Conservation (phyloP, 2,329 filamentous ascomycete species). For the Alternaria novae-zelandiae region DNA sequence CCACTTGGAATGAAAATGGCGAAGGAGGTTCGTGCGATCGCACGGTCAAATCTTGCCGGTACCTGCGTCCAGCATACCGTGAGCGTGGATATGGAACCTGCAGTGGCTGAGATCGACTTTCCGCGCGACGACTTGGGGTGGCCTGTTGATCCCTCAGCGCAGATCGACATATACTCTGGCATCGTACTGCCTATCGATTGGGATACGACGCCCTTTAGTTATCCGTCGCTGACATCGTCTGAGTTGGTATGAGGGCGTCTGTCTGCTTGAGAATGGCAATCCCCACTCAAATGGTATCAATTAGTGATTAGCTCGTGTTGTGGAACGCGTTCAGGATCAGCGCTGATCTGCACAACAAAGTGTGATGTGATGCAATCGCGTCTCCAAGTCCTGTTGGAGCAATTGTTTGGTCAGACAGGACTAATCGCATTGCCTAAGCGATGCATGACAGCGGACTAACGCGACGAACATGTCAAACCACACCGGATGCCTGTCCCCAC, state of each 20-base stretch:
- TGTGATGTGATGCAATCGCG: neutral
- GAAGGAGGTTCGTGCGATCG: constrained; percentile 74
- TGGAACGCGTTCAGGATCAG: neutral
- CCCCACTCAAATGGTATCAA: neutral
- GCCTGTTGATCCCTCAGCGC: constrained; percentile 35
- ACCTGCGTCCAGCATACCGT: constrained; percentile 14
- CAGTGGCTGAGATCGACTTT: constrained; percentile 30
- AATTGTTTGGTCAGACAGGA: constrained; percentile 4
- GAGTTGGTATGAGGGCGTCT: constrained; percentile 4
- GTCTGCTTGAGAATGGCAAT: neutral
- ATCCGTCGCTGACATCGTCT: constrained; percentile 19
- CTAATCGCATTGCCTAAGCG: constrained; percentile 12
- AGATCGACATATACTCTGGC: constrained; percentile 43
- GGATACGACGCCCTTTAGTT: constrained; percentile 18
- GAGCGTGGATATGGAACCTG: constrained; percentile 14
- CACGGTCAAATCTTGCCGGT: constrained; percentile 66
- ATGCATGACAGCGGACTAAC: constrained; percentile 2
- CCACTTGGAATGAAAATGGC: constrained; percentile 72
- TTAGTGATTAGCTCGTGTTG: neutral
- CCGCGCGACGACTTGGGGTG: constrained; percentile 38
- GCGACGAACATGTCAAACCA: neutral
- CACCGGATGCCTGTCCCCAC: neutral
- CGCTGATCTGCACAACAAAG: neutral
- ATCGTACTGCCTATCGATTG: constrained; percentile 33
- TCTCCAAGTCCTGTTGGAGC: neutral